phyloP scores from a whole-genome alignment of 352 stramenopile genomes.

The Globisporangium ultimum region DNA sequence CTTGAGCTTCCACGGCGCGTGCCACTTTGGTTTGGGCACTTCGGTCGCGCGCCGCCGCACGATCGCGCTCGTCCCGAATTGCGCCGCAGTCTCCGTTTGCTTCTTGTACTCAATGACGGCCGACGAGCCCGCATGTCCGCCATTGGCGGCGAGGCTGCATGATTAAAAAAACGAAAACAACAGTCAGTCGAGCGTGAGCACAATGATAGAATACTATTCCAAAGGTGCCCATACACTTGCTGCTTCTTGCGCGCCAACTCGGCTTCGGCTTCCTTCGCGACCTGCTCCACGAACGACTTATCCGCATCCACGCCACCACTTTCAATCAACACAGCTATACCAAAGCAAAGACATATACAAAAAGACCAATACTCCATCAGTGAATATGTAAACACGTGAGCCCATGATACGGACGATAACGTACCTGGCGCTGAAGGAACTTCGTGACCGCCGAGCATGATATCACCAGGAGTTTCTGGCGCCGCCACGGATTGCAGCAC shows the following conservation, averaged over 20 bases:
- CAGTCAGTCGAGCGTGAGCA: background rate
- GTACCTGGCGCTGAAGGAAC: slow-evolving; percentile 13
- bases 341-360: background rate
- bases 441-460: slow-evolving; percentile 13
- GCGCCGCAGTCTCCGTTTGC: slow-evolving; percentile 36
- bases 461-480: slow-evolving; percentile 6
- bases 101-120: slow-evolving; percentile 67
- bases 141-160: slow-evolving; percentile 21
- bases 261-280: slow-evolving; percentile 52
- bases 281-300: slow-evolving; percentile 44
- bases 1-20: slow-evolving; percentile 98
- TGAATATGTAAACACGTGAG: background rate
- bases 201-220: background rate
- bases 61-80: slow-evolving; percentile 62
- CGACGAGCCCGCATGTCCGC: slow-evolving; percentile 19
- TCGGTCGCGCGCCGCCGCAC: slow-evolving; percentile 75
- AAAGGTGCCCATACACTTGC: slow-evolving; percentile 31
- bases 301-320: background rate
- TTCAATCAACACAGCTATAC: slow-evolving; percentile 13
- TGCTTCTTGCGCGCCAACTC: slow-evolving; percentile 41
- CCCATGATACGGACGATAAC: background rate
- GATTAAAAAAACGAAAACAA: background rate
- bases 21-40: slow-evolving; percentile 97
- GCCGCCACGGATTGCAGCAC: slow-evolving; percentile 8
- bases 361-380: background rate